A percentile compares a stretch with the other conserved stretches of the same genome.
These are phyloP conservation scores for Vitis labrusca DNA, from an alignment of 164 flowering plant species.

Conservation along the genomic window DNA sequence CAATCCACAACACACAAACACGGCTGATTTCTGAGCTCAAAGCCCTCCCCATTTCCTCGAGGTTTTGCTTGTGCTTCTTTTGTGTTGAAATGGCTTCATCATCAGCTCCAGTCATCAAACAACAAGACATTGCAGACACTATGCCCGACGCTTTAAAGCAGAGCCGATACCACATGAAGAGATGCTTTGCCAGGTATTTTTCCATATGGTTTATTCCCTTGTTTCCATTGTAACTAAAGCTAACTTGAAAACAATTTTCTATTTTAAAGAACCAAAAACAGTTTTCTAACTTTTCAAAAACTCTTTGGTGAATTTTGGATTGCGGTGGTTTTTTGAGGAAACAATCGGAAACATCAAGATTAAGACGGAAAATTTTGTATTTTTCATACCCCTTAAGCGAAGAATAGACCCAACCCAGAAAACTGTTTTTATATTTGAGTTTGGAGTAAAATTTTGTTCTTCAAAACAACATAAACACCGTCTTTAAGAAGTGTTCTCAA, in stretches of 20 bases:
- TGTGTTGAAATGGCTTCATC: slow-evolving; percentile 40
- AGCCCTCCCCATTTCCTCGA: background rate
- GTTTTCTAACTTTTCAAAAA: no score
- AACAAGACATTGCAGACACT: slow-evolving; percentile 68
- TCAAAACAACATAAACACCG: background rate
- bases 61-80: background rate
- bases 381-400: no score
- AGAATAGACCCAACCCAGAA: no score
- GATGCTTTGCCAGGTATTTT: slow-evolving; percentile 63
- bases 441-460: no score
- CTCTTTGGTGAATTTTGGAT: background rate
- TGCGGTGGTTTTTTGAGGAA: background rate
- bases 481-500: no score
- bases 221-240: no score
- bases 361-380: no score
- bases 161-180: slow-evolving; percentile 75
- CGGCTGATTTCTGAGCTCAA: background rate
- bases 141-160: slow-evolving; percentile 83
- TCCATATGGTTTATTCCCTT: background rate
- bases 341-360: no score
- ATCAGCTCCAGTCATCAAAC: slow-evolving; percentile 28
- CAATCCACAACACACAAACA: slow-evolving; percentile 15
- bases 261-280: no score
- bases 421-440: no score
- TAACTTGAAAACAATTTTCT: no score